Conservation (phyloP, 768 basidiomycete species). For the Favolaschia claudopus region DNA sequence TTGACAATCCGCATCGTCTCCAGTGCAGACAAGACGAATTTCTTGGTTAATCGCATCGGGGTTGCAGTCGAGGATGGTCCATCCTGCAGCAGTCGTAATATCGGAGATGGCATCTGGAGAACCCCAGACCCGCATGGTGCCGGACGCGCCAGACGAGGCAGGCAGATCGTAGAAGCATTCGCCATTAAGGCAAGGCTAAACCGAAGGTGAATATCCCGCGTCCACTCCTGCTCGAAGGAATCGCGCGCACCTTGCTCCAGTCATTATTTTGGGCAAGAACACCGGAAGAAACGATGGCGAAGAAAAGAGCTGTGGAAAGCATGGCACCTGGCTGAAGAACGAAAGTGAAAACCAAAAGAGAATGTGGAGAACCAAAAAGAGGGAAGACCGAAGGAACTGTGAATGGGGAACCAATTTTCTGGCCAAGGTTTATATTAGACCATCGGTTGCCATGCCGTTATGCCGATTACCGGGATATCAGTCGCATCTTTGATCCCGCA, state of each 20-base stretch:
- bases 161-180: constrained; percentile 25
- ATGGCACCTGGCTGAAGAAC: constrained; percentile 23
- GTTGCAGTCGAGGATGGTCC: constrained; percentile 46
- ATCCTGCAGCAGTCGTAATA: constrained; percentile 43
- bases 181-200: constrained; percentile 16
- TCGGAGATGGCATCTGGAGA: constrained; percentile 27
- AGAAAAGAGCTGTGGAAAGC: constrained; percentile 18
- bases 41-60: constrained; percentile 35
- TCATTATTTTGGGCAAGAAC: constrained; percentile 28
- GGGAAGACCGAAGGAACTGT: not conserved
- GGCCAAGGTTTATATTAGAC: too few species aligned
- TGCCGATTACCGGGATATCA: too few species aligned
- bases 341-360: not conserved
- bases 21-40: constrained; percentile 31
- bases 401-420: not conserved
- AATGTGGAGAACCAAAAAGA: too few species aligned
- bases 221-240: not conserved
- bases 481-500: too few species aligned
- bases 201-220: not conserved
- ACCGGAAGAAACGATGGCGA: constrained; percentile 18
- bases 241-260: constrained; percentile 14
- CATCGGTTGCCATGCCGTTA: too few species aligned
- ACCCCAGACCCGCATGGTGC: constrained; percentile 27
- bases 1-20: constrained; percentile 28
- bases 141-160: constrained; percentile 14